Base-by-base conservation (phyloP, 768 basidiomycete genomes). In the Coprinellus micaceus region DNA sequence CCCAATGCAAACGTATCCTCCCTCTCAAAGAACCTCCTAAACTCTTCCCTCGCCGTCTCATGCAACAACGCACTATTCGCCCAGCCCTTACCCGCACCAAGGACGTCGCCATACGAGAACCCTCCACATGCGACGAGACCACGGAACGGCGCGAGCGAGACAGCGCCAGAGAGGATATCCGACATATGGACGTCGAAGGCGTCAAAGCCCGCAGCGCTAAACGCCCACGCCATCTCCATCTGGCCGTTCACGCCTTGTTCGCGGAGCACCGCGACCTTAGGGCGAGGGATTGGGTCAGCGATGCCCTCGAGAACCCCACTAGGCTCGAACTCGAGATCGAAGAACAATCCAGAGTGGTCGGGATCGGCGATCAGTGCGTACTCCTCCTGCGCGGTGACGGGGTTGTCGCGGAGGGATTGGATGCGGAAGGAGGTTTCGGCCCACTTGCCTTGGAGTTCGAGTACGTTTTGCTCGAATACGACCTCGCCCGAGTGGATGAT, bases 161-260 rank as follows among this genome's bases (percentile, higher is more conserved):
- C 73, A 22, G 64, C 64, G 39, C 92, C 91, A 36, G 80, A 77
- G 60, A 99, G 83, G 69, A 99, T 85, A 70, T 99, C 97, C 12
- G 93, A 90, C 96, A 98, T 98, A 73, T 99, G 97, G 4, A 98
- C 92, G 66, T 99, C 97, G 52, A 98, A 78, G 9, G 96, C 89
- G 62, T 92, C 88, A 68, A 99, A 99, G 10, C 97, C 97, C 9
- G 94, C 94, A 2, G 83, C 89, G 6, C 86, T 81, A 76, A 99
- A 98, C 25, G 95, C 84, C 94, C 94, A 99, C 1, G 90, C 97
- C 97, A 99, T 98, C 75, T 99, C 97, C 28, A 91, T 77, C 49
- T 98, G 95, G 2, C 97, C 97, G 68, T 99, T 99, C 57, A 98
- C 94, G 58, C 97, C 97, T 67, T 98, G 97, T 71, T 99, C 97